Conservation (phyloP, 2,329 filamentous ascomycete species). For the Trichoderma breve region DNA sequence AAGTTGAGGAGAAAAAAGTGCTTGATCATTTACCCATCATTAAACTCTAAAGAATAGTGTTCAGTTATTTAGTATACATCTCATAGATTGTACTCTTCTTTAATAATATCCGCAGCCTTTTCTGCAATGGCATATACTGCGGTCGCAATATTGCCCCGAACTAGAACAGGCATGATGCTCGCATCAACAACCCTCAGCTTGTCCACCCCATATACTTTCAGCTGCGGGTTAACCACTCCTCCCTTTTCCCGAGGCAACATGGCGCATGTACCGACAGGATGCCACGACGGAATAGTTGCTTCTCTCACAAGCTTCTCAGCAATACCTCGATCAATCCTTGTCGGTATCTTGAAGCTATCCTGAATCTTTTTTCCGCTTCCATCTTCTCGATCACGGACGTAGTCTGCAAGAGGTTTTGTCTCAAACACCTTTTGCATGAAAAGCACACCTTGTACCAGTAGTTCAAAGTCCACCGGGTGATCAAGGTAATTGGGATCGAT, state of each 20-base stretch:
- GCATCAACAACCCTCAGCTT: constrained; percentile 51
- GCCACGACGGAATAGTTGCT: background rate
- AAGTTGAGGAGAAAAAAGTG: too few species aligned
- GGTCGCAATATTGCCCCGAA: constrained; percentile 47
- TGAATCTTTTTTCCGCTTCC: constrained; percentile 35
- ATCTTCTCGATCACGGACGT: constrained; percentile 28
- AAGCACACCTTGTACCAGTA: background rate
- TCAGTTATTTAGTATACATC: background rate
- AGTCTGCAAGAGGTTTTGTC: background rate
- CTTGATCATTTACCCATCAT: too few species aligned
- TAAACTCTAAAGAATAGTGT: background rate
- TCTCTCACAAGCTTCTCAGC: constrained; percentile 37
- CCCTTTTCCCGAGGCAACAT: constrained; percentile 41
- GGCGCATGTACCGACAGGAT: constrained; percentile 48
- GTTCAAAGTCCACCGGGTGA: background rate
- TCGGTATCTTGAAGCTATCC: constrained; percentile 43
- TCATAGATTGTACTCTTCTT: background rate
- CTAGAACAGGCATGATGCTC: constrained; percentile 47
- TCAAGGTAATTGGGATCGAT: background rate
- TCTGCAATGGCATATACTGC: constrained; percentile 55
- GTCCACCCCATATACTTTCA: constrained; percentile 48
- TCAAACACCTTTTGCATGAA: background rate
- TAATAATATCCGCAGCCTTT: constrained; percentile 36
- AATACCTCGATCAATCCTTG: constrained; percentile 38
- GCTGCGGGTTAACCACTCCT: constrained; percentile 50